phyloP scores from a whole-genome alignment of 1,284 basidiomycete species.

The Ceratobasidium sp. region DNA sequence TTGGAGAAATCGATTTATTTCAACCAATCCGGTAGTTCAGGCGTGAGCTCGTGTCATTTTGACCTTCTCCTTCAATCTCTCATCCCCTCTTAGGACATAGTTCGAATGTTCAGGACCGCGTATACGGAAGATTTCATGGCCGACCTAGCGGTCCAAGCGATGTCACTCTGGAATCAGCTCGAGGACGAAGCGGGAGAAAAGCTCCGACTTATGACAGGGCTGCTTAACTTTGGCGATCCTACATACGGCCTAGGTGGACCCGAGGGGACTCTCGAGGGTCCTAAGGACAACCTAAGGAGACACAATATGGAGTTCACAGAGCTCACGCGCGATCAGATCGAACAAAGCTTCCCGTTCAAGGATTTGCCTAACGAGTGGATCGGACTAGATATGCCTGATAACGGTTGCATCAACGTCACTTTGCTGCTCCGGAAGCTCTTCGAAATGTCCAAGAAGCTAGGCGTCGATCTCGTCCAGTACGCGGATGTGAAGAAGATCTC shows the following conservation, averaged over 20 bases:
- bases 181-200: too few species aligned
- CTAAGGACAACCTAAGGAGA: neutral
- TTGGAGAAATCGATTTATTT: too few species aligned
- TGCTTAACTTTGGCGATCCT: neutral
- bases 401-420: neutral
- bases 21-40: too few species aligned
- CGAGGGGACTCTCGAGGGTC: neutral
- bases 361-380: neutral
- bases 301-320: neutral
- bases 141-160: neutral
- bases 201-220: neutral
- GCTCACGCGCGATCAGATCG: neutral
- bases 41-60: too few species aligned
- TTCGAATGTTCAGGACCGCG: constrained; percentile 9
- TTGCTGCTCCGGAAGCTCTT: constrained; percentile 3
- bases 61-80: too few species aligned
- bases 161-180: neutral
- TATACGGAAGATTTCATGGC: constrained; percentile 4
- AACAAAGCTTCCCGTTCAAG: neutral
- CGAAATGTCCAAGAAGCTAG: neutral
- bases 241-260: neutral
- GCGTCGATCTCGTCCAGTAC: neutral
- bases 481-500: neutral
- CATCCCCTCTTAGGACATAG: neutral
- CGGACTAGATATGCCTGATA: neutral